Conservation (phyloP, 2,329 filamentous ascomycete species). For the Onygena corvina region DNA sequence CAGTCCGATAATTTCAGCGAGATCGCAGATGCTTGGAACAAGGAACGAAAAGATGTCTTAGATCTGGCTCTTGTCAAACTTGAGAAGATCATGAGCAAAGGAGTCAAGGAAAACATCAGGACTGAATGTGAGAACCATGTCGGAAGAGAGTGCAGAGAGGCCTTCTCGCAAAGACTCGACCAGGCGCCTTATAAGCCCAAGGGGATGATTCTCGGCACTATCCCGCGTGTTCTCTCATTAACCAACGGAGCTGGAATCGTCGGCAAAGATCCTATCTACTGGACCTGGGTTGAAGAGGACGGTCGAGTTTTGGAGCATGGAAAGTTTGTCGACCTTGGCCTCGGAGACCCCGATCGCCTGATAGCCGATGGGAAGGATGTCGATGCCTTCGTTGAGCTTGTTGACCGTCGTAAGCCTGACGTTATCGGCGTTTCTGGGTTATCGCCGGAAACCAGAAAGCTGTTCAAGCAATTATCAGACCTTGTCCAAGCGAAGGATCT, state of each 20-base stretch:
- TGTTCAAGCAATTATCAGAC: slow-evolving; percentile 68
- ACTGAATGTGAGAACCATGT: slow-evolving; percentile 90
- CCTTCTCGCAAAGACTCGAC: slow-evolving; percentile 79
- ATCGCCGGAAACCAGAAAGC: slow-evolving; percentile 70
- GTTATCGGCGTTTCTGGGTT: slow-evolving; percentile 83
- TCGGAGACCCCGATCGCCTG: slow-evolving; percentile 53
- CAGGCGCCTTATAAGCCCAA: slow-evolving; percentile 94
- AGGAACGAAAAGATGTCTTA: slow-evolving; percentile 70
- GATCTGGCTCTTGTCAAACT: slow-evolving; percentile 71
- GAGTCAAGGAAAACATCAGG: slow-evolving; percentile 86
- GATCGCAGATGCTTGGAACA: slow-evolving; percentile 88
- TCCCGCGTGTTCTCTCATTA: slow-evolving; percentile 73
- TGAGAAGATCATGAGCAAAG: slow-evolving; percentile 71
- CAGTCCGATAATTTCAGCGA: slow-evolving; percentile 93
- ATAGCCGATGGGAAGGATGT: slow-evolving; percentile 53
- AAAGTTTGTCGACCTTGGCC: slow-evolving; percentile 65
- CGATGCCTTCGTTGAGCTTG: slow-evolving; percentile 62
- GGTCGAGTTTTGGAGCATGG: slow-evolving; percentile 80
- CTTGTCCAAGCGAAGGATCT: slow-evolving; percentile 68
- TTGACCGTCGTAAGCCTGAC: slow-evolving; percentile 71
- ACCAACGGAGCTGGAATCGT: slow-evolving; percentile 76
- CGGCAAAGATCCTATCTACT: slow-evolving; percentile 64
- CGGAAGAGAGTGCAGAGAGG: slow-evolving; percentile 74
- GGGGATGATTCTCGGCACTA: slow-evolving; percentile 77
- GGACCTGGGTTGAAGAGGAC: slow-evolving; percentile 89